Evolutionary conservation across 805 yeast genomes (phyloP), one percentile per base, ranked within the genome.

Genomic region (Yarrowia alimentaria): DNA sequence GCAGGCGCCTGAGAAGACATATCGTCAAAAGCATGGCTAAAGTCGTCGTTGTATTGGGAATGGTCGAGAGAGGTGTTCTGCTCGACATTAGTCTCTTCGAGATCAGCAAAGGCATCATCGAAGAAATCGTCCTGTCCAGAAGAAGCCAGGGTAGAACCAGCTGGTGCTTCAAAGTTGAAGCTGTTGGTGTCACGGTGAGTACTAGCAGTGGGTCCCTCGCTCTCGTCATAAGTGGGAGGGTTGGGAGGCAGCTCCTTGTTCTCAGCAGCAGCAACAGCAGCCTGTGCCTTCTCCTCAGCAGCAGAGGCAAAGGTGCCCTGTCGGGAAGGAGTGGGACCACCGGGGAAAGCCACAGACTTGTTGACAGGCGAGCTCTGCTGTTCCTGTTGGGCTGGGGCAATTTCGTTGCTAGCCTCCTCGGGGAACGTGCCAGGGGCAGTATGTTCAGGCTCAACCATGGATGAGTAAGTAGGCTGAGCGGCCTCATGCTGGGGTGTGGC

Each of bases 401-500:
- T n/a, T n/a, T n/a, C n/a, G n/a, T n/a, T n/a, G n/a, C n/a, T n/a
- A n/a, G n/a, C n/a, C n/a, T n/a, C n/a, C n/a, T 22, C 47, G 19
- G 56, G 35, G 16, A 45, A 47, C 17, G 52, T 60, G 62, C 75
- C 50, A 67, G 60, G 4, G 71, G 71, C 50, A 74, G 60, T 29
- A 75, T 74, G 22, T 3, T 42, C 35, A 18, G 19, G 38, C 19
- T n/a, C 24, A 24, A 9, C 9, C 4, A 11, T 11, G 28, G 32
- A n/a, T 73, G 66, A 2, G 88, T 82, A 58, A 2, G 13, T 83
- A 59, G 29, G 47, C 33, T 40, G 33, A 6, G 47, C 5, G 6
- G n/a, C 16, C 25, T 40, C 47, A 11, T 40, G 47, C 47, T 40
- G 47, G 18, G 47, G 47, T 8, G 47, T 40, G 12, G 18, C 47